Percentiles rank a stretch among this genome's conserved stretches.
phyloP scores from a whole-genome alignment of 23 red algal species.

The Gracilaria caudata region DNA sequence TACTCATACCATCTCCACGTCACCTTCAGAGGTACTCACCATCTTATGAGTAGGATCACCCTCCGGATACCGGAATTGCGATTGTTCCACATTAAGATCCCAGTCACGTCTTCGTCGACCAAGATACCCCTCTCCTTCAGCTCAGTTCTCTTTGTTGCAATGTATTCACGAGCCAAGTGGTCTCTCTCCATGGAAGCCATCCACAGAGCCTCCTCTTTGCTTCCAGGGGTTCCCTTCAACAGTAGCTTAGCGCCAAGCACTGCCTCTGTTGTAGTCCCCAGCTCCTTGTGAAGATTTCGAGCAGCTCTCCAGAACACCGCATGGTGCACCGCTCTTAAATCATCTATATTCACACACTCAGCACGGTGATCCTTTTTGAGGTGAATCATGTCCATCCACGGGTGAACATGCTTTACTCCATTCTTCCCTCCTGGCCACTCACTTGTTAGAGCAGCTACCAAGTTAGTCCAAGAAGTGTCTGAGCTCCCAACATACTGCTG shows the following conservation, averaged over 20 bases:
- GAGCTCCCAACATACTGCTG: not conserved
- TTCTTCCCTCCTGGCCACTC: conserved; percentile 2
- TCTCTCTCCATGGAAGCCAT: not conserved
- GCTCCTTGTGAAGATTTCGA: not conserved
- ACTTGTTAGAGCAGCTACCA: not conserved
- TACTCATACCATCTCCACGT: too few relatives aligned
- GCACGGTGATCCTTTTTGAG: not conserved
- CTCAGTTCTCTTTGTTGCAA: conserved; percentile 18
- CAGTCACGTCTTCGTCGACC: too few relatives aligned
- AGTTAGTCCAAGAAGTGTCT: not conserved
- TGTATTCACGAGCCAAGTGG: conserved; percentile 2
- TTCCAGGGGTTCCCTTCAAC: not conserved
- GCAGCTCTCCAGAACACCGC: conserved; percentile 9
- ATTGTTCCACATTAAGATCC: too few relatives aligned
- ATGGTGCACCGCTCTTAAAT: not conserved
- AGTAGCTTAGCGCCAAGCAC: not conserved
- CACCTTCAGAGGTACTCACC: too few relatives aligned
- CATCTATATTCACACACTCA: not conserved
- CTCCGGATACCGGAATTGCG: too few relatives aligned
- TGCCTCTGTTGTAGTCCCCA: not conserved
- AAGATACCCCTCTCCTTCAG: conserved; percentile 4
- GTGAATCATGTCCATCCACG: conserved; percentile 9
- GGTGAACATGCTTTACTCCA: not conserved
- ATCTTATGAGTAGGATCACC: too few relatives aligned
- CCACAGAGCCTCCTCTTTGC: not conserved